phyloP scores from a whole-genome alignment of 164 flowering plant species.

The Sedum album region DNA sequence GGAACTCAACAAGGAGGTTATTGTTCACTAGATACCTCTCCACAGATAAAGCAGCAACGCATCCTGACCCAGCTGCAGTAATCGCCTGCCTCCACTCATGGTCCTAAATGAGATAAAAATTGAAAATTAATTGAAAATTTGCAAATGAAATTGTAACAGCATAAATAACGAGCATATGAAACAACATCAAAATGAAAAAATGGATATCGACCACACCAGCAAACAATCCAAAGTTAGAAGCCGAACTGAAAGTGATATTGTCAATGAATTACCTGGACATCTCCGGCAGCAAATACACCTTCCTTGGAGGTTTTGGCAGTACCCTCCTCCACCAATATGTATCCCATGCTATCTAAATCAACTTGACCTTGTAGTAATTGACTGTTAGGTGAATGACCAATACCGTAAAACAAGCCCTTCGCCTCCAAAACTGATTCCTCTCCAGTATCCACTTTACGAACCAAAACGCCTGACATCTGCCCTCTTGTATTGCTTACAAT shows the following conservation, averaged over 20 bases:
- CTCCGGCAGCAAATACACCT: conserved; percentile 99
- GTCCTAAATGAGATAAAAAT: conserved; percentile 37
- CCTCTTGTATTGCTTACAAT: conserved; percentile 82
- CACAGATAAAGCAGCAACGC: conserved; percentile 91
- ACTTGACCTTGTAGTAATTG: conserved; percentile 84
- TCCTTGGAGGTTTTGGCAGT: conserved; percentile 71
- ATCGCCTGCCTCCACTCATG: conserved; percentile 99
- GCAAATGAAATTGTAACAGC: neutral
- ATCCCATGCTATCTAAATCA: conserved; percentile 76
- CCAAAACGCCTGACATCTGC: conserved; percentile 86
- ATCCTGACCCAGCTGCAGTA: conserved; percentile 98
- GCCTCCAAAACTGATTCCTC: conserved; percentile 84
- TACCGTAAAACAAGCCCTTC: conserved; percentile 89
- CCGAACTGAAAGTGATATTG: neutral
- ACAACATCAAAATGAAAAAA: neutral
- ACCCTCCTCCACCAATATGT: conserved; percentile 81
- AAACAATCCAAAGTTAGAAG: neutral
- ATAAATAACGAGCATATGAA: neutral
- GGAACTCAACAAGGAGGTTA: conserved; percentile 84
- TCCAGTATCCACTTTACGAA: conserved; percentile 54
- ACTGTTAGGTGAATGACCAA: conserved; percentile 95
- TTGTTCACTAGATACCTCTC: conserved; percentile 87
- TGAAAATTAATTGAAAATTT: too few species aligned
- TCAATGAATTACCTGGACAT: conserved; percentile 72
- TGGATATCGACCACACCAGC: neutral